Evolutionary conservation across 1,284 basidiomycete species (phyloP).

Genomic region (Cerrena zonata): DNA sequence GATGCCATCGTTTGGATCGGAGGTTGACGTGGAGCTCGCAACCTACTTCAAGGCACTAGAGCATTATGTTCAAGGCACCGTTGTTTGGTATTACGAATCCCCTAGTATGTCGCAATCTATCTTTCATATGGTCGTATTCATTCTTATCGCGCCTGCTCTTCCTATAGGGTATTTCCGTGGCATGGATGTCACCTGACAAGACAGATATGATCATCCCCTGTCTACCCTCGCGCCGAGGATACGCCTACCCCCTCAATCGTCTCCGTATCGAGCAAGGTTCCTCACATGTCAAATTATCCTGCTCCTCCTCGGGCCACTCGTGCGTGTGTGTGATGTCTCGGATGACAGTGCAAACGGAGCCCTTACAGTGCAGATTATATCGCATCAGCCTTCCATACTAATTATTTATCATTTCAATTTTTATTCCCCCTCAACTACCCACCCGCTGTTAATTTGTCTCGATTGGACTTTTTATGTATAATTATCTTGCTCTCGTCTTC

Average conservation of each 20-base stretch:
- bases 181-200: slow-evolving; percentile 17
- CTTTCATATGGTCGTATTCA: background rate
- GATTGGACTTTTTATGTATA: too few species aligned
- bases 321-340: too few species aligned
- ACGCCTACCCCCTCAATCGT: background rate
- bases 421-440: too few species aligned
- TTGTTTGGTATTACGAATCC: slow-evolving; percentile 33
- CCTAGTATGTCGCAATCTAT: slow-evolving; percentile 1
- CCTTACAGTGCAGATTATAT: too few species aligned
- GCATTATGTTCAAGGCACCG: slow-evolving; percentile 43
- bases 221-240: slow-evolving; percentile 8
- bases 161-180: slow-evolving; percentile 19
- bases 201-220: slow-evolving; percentile 17
- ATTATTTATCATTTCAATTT: too few species aligned
- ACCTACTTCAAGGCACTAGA: slow-evolving; percentile 38
- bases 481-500: too few species aligned
- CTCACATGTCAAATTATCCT: too few species aligned
- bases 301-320: too few species aligned
- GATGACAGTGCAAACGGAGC: too few species aligned
- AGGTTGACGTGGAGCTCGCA: slow-evolving; percentile 35
- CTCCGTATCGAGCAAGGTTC: background rate
- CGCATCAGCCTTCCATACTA: too few species aligned
- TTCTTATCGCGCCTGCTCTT: background rate
- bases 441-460: too few species aligned
- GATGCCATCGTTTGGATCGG: slow-evolving; percentile 38